Conservation (phyloP, 176 grass and related monocot genomes). For the Dendrocalamus sinicus region DNA sequence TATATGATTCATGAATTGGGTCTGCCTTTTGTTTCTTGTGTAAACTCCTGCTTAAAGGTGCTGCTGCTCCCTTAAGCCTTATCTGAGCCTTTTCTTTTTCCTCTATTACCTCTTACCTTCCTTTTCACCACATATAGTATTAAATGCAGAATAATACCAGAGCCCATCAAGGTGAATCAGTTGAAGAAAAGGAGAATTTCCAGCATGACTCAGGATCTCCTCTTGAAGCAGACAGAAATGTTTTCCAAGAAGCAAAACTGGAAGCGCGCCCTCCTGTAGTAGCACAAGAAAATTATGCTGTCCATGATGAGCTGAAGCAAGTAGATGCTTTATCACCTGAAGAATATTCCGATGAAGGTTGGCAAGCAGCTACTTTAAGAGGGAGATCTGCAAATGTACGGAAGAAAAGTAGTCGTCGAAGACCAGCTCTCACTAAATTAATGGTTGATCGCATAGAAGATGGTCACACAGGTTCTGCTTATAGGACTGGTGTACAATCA, state of each 20-base stretch:
- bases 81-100: constrained; percentile 5
- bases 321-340: constrained; percentile 63
- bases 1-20: not conserved
- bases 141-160: constrained; percentile 91
- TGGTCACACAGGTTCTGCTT: constrained; percentile 45
- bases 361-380: constrained; percentile 88
- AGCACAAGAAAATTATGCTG: constrained; percentile 51
- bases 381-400: constrained; percentile 63
- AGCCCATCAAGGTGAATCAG: constrained; percentile 64
- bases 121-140: constrained; percentile 59
- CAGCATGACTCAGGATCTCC: constrained; percentile 48
- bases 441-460: constrained; percentile 52
- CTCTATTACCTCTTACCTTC: constrained; percentile 47
- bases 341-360: constrained; percentile 97
- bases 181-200: constrained; percentile 57
- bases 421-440: constrained; percentile 62
- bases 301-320: constrained; percentile 55
- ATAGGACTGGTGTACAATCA: constrained; percentile 45
- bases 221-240: constrained; percentile 33
- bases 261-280: constrained; percentile 26
- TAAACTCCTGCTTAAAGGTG: constrained; percentile 13
- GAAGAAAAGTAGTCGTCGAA: constrained; percentile 64
- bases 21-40: not conserved
- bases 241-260: constrained; percentile 34
- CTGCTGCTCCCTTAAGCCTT: constrained; percentile 13